These are phyloP conservation scores for Luvunga scandens DNA, from an alignment of 345 rosid genomes.

Conservation along the genomic window DNA sequence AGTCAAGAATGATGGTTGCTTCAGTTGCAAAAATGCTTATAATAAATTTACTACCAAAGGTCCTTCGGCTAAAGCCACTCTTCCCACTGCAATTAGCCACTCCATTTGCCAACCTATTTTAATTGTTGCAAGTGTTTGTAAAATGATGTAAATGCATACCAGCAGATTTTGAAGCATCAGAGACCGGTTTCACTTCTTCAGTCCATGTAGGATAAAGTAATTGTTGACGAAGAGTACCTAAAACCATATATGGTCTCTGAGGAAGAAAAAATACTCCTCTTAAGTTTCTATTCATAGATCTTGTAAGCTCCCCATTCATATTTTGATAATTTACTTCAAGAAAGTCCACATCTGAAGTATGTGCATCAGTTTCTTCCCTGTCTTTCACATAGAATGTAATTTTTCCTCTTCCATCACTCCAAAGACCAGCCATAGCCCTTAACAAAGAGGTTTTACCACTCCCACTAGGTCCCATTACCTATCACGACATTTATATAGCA, in stretches of 20 bases:
- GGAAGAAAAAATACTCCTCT: constrained; percentile 79
- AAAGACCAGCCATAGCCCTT: constrained; percentile 94
- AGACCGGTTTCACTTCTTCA: constrained; percentile 25
- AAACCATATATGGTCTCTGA: constrained; percentile 95
- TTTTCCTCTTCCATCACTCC: constrained; percentile 83
- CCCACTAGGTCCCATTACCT: constrained; percentile 95
- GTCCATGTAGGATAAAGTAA: constrained; percentile 88
- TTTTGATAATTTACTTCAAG: constrained; percentile 19
- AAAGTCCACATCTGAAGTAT: constrained; percentile 28
- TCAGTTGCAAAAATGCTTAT: neutral
- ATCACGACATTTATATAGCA: constrained; percentile 24
- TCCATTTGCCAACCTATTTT: neutral
- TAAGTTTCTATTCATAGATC: constrained; percentile 29
- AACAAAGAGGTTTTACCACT: constrained; percentile 93
- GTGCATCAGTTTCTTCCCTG: constrained; percentile 28
- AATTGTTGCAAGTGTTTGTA: neutral
- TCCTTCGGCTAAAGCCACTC: neutral
- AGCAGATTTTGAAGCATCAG: constrained; percentile 29
- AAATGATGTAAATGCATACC: constrained; percentile 26
- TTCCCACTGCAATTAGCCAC: too few relatives aligned
- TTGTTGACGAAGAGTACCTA: constrained; percentile 94
- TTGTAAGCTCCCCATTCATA: constrained; percentile 27
- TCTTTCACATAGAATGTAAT: constrained; percentile 62
- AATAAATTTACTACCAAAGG: neutral
- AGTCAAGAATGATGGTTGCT: neutral